Base-by-base conservation (phyloP, 768 basidiomycete genomes). In the Kwoniella dejecticola region DNA sequence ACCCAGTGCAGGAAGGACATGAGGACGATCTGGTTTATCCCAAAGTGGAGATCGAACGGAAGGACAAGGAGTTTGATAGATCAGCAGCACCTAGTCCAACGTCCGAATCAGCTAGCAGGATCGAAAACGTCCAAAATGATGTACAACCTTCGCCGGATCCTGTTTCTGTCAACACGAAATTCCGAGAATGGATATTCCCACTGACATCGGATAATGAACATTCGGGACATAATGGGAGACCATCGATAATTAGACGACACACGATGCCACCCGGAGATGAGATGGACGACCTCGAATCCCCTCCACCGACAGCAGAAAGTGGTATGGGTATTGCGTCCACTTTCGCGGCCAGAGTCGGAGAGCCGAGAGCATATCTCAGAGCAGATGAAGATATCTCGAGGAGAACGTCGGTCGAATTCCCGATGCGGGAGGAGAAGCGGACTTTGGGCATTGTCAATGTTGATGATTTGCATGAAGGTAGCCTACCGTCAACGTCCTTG, bases 141-240 rank as follows among this genome's bases (percentile, higher is more conserved):
- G 24, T 44, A 5, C 49, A 60, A 24, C 45, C 44, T 23, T 31
- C 19, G 26, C 52, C 45, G 12, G 29, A 55, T 21, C 27, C 27
- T 7, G 4, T 48, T 30, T 38, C 15, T 11, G 45, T 27, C 11
- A 40, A 57, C 19, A 56, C 2, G 3, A 41, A 50, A 15, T 66
- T 66, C 42, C 36, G 64, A 36, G 41, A 60, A 36, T 66, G 64
- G 64, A 45, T 47, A 3, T 66, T 57, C 44, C 64, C 64, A 11
- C 12, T 62, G 29, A 7, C 17, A 44, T n/a, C 6, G 13, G 23
- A 31, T 31, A 33, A 6, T 4, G 8, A 24, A 19, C 13, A 40
- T 8, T 12, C 15, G 4, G 36, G 55, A 17, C 46, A 48, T 31
- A 15, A 38, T 4, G 21, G 12, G 17, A 38, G 15, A 19, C 63